Conservation (phyloP, 306 rosid species). For the Chamaecrista fasciculata region DNA sequence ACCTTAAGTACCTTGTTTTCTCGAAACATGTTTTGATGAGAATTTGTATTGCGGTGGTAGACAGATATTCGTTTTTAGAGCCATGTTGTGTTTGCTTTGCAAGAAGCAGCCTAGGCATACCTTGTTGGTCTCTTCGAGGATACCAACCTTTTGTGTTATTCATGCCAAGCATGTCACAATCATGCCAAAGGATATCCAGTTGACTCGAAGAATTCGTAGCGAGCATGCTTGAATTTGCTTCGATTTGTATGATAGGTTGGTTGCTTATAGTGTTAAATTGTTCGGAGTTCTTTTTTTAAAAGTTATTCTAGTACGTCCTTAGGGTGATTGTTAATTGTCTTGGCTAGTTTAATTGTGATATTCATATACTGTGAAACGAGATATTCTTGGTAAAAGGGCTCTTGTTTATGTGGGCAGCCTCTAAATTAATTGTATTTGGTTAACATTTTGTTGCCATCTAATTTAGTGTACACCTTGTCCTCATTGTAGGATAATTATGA, state of each 20-base stretch:
- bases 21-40: too few species aligned
- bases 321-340: conserved; percentile 29
- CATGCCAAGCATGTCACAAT: too few species aligned
- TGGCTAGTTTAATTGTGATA: conserved; percentile 17
- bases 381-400: too few species aligned
- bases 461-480: conserved; percentile 29
- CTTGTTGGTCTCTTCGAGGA: too few species aligned
- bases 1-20: too few species aligned
- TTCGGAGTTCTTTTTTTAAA: conserved; percentile 1
- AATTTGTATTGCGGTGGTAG: conserved; percentile 31
- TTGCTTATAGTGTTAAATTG: conserved; percentile 48
- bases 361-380: background rate
- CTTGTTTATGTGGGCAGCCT: conserved; percentile 43
- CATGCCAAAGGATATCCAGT: too few species aligned
- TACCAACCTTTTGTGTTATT: too few species aligned
- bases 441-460: conserved; percentile 43
- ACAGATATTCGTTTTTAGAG: conserved; percentile 96
- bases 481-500: too few species aligned
- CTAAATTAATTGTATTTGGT: conserved; percentile 34
- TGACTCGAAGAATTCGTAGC: conserved; percentile 84
- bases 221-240: conserved; percentile 66
- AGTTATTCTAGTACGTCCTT: background rate
- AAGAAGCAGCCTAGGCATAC: too few species aligned
- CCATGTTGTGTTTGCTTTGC: too few species aligned
- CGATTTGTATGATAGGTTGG: conserved; percentile 30